Evolutionary conservation across 306 rosid species (phyloP).

Genomic region (Oxytropis ochrocephala): DNA sequence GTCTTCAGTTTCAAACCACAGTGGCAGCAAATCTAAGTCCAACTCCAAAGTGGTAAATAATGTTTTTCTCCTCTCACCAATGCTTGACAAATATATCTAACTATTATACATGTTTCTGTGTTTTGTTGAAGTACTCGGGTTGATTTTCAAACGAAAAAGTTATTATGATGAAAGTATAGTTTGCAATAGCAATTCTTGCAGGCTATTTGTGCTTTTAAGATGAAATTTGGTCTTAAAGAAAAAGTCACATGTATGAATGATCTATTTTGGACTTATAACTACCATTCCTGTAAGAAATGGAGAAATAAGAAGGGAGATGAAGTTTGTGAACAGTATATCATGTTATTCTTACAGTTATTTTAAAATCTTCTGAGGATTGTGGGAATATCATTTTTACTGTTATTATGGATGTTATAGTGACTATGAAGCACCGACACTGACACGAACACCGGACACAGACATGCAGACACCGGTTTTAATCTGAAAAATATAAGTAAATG

Average conservation of each 20-base stretch:
- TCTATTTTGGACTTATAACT: background rate
- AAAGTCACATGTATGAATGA: no score
- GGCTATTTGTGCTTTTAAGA: background rate
- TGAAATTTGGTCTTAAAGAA: background rate
- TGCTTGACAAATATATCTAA: background rate
- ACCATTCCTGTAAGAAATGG: background rate
- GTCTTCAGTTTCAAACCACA: conserved; percentile 59
- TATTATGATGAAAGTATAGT: background rate
- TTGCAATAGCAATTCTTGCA: background rate
- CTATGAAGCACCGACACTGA: no score
- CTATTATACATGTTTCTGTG: conserved; percentile 7
- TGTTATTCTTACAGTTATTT: background rate
- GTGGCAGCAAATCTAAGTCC: conserved; percentile 75
- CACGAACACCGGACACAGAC: no score
- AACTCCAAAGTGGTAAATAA: conserved; percentile 54
- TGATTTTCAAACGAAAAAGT: background rate
- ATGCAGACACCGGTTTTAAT: no score
- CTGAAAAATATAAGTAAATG: no score
- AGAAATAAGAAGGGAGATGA: background rate
- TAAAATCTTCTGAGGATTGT: background rate
- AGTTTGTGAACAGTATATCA: background rate
- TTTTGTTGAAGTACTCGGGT: background rate
- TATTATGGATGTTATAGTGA: background rate
- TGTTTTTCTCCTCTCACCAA: background rate
- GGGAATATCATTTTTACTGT: background rate